phyloP scores from a whole-genome alignment of 306 rosid species.

The Trifolium dubium region DNA sequence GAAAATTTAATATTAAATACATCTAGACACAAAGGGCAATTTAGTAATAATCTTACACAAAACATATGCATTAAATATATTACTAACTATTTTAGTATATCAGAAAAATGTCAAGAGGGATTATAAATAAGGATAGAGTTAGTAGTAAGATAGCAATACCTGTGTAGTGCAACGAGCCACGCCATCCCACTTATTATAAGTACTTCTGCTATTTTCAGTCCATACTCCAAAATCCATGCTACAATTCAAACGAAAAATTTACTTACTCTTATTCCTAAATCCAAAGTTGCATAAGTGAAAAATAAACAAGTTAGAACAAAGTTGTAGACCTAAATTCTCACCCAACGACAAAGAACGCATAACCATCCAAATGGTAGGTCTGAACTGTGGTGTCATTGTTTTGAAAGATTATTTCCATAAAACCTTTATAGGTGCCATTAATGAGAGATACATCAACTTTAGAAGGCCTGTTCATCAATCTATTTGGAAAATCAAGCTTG shows the following conservation, averaged over 20 bases:
- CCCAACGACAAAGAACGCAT: conserved; percentile 85
- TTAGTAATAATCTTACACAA: too few relatives aligned
- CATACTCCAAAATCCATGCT: conserved; percentile 90
- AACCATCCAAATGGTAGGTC: conserved; percentile 88
- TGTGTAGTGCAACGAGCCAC: conserved; percentile 84
- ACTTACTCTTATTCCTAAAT: conserved; percentile 25
- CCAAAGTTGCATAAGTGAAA: background rate
- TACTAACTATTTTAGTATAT: too few relatives aligned
- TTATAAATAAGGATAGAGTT: background rate
- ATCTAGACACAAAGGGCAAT: too few relatives aligned
- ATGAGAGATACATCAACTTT: conserved; percentile 78
- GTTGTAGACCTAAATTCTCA: conserved; percentile 51
- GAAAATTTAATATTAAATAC: too few relatives aligned
- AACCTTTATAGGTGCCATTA: conserved; percentile 73
- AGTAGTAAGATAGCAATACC: conserved; percentile 47
- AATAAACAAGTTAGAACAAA: background rate
- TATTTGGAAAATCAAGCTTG: conserved; percentile 84
- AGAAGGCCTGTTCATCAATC: conserved; percentile 70
- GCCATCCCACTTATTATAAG: conserved; percentile 83
- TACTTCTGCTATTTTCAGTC: conserved; percentile 84
- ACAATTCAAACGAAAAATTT: conserved; percentile 47
- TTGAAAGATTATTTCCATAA: conserved; percentile 87
- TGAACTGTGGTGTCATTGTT: conserved; percentile 81
- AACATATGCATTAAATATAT: too few relatives aligned
- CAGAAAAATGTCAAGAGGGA: too few relatives aligned